Evolutionary conservation across 352 stramenopile genomes (phyloP).

Genomic region (Globisporangium ultimum): DNA sequence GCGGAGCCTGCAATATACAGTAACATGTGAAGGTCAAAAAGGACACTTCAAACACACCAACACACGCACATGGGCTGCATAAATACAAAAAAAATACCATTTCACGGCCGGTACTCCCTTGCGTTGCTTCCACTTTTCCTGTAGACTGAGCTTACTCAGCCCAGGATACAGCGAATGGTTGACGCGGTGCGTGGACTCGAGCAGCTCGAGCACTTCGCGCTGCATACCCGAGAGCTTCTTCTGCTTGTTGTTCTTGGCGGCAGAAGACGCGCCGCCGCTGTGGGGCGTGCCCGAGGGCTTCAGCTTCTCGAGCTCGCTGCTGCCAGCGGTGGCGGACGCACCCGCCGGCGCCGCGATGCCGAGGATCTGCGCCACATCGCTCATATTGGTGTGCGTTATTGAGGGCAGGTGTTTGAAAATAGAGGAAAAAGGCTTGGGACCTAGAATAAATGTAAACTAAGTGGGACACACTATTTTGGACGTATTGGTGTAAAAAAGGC

Average conservation of each 20-base stretch:
- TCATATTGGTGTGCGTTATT: constrained; percentile 26
- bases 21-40: not conserved
- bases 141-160: constrained; percentile 50
- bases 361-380: constrained; percentile 72
- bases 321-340: constrained; percentile 5
- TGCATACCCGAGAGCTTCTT: constrained; percentile 70
- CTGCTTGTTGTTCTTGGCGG: constrained; percentile 24
- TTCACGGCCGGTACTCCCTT: constrained; percentile 42
- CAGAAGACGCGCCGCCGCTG: constrained; percentile 3
- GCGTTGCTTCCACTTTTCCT: constrained; percentile 61
- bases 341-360: constrained; percentile 27
- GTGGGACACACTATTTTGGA: too few species aligned
- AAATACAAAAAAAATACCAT: constrained; percentile 23
- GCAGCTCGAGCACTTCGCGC: constrained; percentile 58
- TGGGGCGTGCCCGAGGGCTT: constrained; percentile 34
- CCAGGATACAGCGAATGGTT: constrained; percentile 64
- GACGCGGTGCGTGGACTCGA: constrained; percentile 57
- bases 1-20: constrained; percentile 24
- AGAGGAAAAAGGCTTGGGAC: too few species aligned
- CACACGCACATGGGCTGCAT: not conserved
- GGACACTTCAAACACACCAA: not conserved
- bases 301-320: constrained; percentile 43
- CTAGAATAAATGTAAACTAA: too few species aligned
- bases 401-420: too few species aligned
- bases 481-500: too few species aligned